Evolutionary conservation across 768 basidiomycete species (phyloP), one percentile per base, ranked within the genome.

Genomic region (Boletus pseudopeckii): DNA sequence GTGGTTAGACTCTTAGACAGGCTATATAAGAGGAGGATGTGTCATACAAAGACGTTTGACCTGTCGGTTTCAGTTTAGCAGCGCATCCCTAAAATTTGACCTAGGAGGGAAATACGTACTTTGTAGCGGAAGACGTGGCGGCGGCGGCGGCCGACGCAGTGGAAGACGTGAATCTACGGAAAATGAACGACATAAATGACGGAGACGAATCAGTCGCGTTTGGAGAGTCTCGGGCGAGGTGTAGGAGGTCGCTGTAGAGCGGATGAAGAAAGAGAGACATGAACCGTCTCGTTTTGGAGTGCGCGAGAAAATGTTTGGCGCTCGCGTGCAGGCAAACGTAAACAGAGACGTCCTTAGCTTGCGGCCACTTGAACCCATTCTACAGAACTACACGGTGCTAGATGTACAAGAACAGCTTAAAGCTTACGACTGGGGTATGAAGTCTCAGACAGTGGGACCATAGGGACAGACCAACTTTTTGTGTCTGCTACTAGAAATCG

Each of bases 131-230:
- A 37, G 64, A 55, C 2, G 53, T 38, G 22, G 61, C 52, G 4
- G 61, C 41, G 10, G 61, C 52, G 13, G 53, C 58, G 2, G 64
- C 50, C n/a, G 72, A 57, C 59, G 79, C 75, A 13, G 81, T 76
- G 51, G 80, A 72, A 20, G 80, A 76, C 8, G 73, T 68, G 54
- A 83, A 82, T 48, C 78, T 75, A 48, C 81, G 75, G 45, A 84
- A 69, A 62, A 80, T 77, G 15, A 73, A 74, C 8, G 75, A 75
- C 80, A 82, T 81, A 61, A 62, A 67, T 37, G 60, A 57, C 0
- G 45, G 9, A 28, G 61, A 55, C 5, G 62, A 55, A 45, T 64
- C 53, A 9, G 57, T 26, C 7, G 60, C 50, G 37, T 49, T 50
- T 36, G 37, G 33, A 8, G 54, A 39, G 43, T 66, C 59, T 26